A percentile compares a stretch with the other conserved stretches of the same genome.
phyloP scores from a whole-genome alignment of 2,329 filamentous ascomycete species.

The Pseudocercospora fuligena region DNA sequence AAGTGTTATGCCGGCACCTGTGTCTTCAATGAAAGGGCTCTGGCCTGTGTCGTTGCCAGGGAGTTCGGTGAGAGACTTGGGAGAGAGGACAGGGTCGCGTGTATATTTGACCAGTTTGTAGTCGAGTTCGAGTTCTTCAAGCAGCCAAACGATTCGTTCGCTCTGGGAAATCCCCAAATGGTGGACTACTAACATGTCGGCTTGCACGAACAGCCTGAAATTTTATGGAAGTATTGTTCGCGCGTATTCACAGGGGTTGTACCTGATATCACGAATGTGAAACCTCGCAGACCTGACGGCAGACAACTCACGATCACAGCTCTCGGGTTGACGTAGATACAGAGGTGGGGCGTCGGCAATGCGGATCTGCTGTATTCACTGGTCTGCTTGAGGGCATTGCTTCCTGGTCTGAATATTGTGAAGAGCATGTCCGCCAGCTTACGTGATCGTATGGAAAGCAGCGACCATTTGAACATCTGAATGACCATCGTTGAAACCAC shows the following conservation, averaged over 20 bases:
- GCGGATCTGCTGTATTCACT: not conserved
- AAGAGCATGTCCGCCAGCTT: not conserved
- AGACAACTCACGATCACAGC: not conserved
- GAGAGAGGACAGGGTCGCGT: conserved; percentile 46
- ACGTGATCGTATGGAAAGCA: too few relatives aligned
- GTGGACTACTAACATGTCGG: conserved; percentile 46
- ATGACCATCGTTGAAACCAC: too few relatives aligned
- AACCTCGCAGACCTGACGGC: too few relatives aligned
- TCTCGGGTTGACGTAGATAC: not conserved
- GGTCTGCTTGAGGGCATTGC: not conserved
- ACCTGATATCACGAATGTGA: not conserved
- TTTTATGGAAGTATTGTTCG: not conserved
- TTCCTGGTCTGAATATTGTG: not conserved
- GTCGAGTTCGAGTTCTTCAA: conserved; percentile 64
- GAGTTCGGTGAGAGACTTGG: conserved; percentile 23
- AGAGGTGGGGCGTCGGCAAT: not conserved
- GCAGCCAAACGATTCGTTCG: conserved; percentile 66
- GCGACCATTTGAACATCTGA: too few relatives aligned
- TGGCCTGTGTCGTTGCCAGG: conserved; percentile 22
- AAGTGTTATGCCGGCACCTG: conserved; percentile 52
- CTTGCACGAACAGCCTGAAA: not conserved
- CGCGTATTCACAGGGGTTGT: not conserved
- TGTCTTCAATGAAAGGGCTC: conserved; percentile 62
- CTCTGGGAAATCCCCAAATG: conserved; percentile 57
- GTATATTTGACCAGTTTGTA: conserved; percentile 57